Evolutionary conservation across 2,329 filamentous ascomycete species (phyloP).

Genomic region (Sporothrix brasiliensis): DNA sequence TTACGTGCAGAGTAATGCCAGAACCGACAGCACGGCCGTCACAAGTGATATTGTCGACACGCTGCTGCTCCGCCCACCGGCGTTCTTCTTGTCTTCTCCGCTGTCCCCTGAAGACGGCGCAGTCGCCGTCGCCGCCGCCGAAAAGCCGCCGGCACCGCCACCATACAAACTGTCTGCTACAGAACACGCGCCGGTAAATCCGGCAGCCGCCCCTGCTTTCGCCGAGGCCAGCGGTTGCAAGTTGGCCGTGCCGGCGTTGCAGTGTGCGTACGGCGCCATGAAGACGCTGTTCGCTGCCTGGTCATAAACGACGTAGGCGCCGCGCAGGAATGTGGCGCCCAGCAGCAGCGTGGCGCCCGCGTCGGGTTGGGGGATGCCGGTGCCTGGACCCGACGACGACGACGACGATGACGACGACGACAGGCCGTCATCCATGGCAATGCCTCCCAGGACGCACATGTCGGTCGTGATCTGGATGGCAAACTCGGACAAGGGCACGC

Average conservation of each 20-base stretch:
- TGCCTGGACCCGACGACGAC: neutral
- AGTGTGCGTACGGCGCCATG: conserved; percentile 42
- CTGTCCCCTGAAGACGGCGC: neutral
- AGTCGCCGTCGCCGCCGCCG: neutral
- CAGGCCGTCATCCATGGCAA: conserved; percentile 4
- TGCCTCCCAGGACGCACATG: conserved; percentile 49
- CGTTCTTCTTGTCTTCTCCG: conserved; percentile 22
- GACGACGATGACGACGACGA: neutral
- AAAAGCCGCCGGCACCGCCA: conserved; percentile 13
- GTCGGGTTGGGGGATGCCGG: conserved; percentile 35
- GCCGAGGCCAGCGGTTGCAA: conserved; percentile 24
- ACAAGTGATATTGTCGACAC: neutral
- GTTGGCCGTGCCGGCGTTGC: conserved; percentile 35
- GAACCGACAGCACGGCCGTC: neutral
- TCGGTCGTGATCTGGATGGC: conserved; percentile 49
- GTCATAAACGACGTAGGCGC: conserved; percentile 43
- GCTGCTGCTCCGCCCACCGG: neutral
- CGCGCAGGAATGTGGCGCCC: conserved; percentile 43
- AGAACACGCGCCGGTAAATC: conserved; percentile 35
- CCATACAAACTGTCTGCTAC: conserved; percentile 22
- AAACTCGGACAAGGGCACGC: conserved; percentile 53
- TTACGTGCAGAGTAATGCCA: neutral
- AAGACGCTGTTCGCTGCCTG: conserved; percentile 42
- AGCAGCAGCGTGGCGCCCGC: conserved; percentile 37
- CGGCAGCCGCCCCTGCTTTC: conserved; percentile 27